Evolutionary conservation across 208 protist species (phyloP).

Genomic region (Trichomonas tenax): DNA sequence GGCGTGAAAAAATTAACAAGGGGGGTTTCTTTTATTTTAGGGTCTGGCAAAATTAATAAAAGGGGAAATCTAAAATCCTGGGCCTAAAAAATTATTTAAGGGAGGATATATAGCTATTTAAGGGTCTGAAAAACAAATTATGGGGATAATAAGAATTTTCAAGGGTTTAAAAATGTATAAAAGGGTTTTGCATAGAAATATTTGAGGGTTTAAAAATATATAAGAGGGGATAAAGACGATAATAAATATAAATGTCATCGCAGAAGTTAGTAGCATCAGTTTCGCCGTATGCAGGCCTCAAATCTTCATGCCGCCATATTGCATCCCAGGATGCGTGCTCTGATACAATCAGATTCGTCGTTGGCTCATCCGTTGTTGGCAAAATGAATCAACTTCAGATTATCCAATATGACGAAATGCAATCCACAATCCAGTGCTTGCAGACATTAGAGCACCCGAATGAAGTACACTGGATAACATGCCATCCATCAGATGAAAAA

Average conservation of each 20-base stretch:
- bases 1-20: no score
- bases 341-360: not conserved
- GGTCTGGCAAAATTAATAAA: no score
- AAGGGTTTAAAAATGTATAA: no score
- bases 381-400: constrained; percentile 18
- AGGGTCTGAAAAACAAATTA: no score
- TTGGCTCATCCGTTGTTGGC: not conserved
- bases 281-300: not conserved
- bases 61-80: no score
- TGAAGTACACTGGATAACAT: not conserved
- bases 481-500: not conserved
- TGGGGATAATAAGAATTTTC: no score
- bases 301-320: not conserved
- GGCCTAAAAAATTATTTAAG: no score
- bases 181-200: no score
- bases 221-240: no score
- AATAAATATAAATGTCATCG: not conserved
- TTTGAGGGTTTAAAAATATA: no score
- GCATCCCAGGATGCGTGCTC: not conserved
- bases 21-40: no score
- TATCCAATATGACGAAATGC: not conserved
- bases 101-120: no score
- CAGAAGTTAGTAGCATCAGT: not conserved
- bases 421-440: not conserved
- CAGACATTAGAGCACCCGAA: not conserved